These are phyloP conservation scores for Hypoxylon perforatum DNA, from an alignment of 495 filamentous ascomycete genomes.

Conservation along the genomic window DNA sequence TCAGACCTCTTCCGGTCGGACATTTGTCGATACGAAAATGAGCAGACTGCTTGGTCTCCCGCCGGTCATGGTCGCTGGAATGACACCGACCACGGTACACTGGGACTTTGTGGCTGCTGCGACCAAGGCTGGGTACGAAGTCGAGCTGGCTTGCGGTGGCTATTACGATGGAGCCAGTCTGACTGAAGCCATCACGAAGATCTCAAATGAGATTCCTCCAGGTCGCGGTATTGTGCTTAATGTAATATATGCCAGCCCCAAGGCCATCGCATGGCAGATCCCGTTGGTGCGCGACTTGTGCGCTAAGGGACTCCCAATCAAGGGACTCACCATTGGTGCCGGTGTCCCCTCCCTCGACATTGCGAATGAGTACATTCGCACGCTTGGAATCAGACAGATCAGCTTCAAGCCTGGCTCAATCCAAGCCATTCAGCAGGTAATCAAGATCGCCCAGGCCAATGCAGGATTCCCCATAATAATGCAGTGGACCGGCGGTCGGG, in stretches of 20 bases:
- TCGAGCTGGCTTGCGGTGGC: slow-evolving; percentile 86
- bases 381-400: slow-evolving; percentile 82
- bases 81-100: slow-evolving; percentile 93
- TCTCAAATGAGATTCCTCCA: slow-evolving; percentile 78
- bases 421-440: slow-evolving; percentile 79
- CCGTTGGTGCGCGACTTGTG: slow-evolving; percentile 79
- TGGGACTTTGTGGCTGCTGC: slow-evolving; percentile 97
- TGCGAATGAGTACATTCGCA: slow-evolving; percentile 82
- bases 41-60: slow-evolving; percentile 82
- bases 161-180: slow-evolving; percentile 83
- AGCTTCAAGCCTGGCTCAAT: slow-evolving; percentile 83
- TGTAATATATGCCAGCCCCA: slow-evolving; percentile 86
- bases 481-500: slow-evolving; percentile 86
- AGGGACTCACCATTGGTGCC: slow-evolving; percentile 85
- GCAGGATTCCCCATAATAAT: slow-evolving; percentile 79
- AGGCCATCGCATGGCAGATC: slow-evolving; percentile 89
- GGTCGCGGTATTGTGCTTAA: slow-evolving; percentile 88
- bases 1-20: slow-evolving; percentile 78
- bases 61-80: slow-evolving; percentile 92
- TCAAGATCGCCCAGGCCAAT: slow-evolving; percentile 83
- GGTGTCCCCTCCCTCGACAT: slow-evolving; percentile 85
- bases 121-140: slow-evolving; percentile 94
- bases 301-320: slow-evolving; percentile 80
- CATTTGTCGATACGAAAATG: slow-evolving; percentile 90
- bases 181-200: slow-evolving; percentile 80